These are phyloP conservation scores for Coemansia sp. DNA, from an alignment of 192 early-diverging fungal species.

Conservation along the genomic window DNA sequence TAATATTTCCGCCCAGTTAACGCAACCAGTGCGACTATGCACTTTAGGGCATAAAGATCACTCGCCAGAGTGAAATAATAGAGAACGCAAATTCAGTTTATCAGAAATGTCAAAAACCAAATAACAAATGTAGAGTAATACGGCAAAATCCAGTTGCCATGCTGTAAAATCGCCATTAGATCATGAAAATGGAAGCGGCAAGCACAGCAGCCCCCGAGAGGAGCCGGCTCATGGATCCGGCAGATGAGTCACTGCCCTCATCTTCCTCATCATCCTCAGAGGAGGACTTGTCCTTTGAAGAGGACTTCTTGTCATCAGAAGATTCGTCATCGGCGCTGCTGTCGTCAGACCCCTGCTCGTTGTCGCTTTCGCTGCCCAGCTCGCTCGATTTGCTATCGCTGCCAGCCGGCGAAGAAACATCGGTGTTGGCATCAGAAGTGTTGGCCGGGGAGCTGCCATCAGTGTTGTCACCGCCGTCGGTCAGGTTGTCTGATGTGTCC, in stretches of 20 bases:
- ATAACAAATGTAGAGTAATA: not conserved
- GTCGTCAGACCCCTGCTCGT: conserved; percentile 1
- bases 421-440: not conserved
- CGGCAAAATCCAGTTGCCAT: conserved; percentile 3
- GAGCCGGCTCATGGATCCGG: conserved; percentile 17
- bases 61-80: too few species aligned
- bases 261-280: conserved; percentile 8
- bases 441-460: not conserved
- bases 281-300: not conserved
- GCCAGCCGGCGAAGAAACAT: not conserved
- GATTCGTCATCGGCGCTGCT: not conserved
- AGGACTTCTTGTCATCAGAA: not conserved
- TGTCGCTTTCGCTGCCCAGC: conserved; percentile 2
- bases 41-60: too few species aligned
- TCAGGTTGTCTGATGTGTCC: not conserved
- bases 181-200: conserved; percentile 18
- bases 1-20: too few species aligned
- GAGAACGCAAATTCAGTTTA: not conserved
- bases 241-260: conserved; percentile 12
- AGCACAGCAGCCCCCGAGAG: conserved; percentile 33
- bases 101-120: not conserved
- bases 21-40: too few species aligned
- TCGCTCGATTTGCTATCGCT: not conserved
- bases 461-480: not conserved
- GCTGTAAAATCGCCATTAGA: conserved; percentile 3